Conservation (phyloP, 768 basidiomycete genomes). For the Lactifluus echinatus region DNA sequence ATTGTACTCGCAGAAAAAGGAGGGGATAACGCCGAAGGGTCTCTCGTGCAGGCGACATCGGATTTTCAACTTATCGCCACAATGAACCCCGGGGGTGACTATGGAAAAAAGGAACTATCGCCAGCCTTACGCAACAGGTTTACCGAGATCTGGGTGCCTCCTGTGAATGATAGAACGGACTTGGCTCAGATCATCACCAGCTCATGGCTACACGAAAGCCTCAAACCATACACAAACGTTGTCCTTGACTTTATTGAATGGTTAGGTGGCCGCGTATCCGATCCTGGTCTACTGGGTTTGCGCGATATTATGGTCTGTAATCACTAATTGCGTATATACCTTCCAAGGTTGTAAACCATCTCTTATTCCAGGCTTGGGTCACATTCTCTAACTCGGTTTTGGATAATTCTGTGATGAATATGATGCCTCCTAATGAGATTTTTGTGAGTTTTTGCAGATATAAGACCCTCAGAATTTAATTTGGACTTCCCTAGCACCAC, state of each 20-base stretch:
- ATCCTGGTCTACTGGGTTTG: slow-evolving; percentile 60
- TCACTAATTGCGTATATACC: not conserved
- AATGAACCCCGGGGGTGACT: slow-evolving; percentile 99
- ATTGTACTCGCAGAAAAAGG: slow-evolving; percentile 92
- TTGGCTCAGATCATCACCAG: slow-evolving; percentile 66
- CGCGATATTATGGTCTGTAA: slow-evolving; percentile 80
- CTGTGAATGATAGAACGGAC: slow-evolving; percentile 64
- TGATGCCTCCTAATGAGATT: slow-evolving; percentile 40
- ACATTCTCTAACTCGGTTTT: slow-evolving; percentile 68
- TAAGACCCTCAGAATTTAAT: slow-evolving; percentile 12
- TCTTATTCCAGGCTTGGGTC: slow-evolving; percentile 70
- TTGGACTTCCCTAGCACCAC: slow-evolving; percentile 52
- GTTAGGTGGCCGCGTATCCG: slow-evolving; percentile 55
- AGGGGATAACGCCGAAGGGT: slow-evolving; percentile 59
- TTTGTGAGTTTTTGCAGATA: slow-evolving; percentile 48
- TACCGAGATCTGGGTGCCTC: slow-evolving; percentile 98
- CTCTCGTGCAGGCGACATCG: slow-evolving; percentile 52
- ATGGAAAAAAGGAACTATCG: slow-evolving; percentile 97
- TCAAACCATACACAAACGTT: slow-evolving; percentile 47
- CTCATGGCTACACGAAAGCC: slow-evolving; percentile 51
- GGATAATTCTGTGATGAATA: slow-evolving; percentile 24
- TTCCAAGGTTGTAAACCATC: not conserved
- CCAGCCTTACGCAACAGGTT: slow-evolving; percentile 95
- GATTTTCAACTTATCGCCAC: slow-evolving; percentile 89
- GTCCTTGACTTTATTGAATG: slow-evolving; percentile 78